These are phyloP conservation scores for Beauveria bassiana DNA, from an alignment of 2,329 filamentous ascomycete genomes.

Conservation along the genomic window DNA sequence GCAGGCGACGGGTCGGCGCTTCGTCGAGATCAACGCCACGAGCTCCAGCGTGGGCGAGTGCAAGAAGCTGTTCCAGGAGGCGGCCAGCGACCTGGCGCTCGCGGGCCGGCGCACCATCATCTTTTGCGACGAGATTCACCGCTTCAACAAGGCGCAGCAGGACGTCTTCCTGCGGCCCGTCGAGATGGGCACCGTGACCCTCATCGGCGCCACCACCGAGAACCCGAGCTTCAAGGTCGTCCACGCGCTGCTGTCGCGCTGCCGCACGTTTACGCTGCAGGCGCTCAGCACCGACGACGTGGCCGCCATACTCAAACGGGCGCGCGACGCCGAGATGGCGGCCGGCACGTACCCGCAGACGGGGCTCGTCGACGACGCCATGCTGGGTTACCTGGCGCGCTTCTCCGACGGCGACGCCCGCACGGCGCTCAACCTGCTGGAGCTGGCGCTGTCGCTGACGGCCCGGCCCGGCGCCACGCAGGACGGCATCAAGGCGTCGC, in stretches of 20 bases:
- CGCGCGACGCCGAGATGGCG: conserved; percentile 50
- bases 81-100: conserved; percentile 67
- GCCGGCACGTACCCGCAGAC: conserved; percentile 32
- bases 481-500: conserved; percentile 67
- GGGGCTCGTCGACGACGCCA: conserved; percentile 64
- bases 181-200: conserved; percentile 79
- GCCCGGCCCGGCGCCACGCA: conserved; percentile 56
- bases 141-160: conserved; percentile 87
- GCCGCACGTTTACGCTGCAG: conserved; percentile 79
- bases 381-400: conserved; percentile 72
- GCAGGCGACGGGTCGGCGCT: conserved; percentile 70
- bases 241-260: conserved; percentile 77
- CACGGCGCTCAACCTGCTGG: conserved; percentile 85
- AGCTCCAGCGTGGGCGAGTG: conserved; percentile 80
- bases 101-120: conserved; percentile 90
- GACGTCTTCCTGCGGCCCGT: conserved; percentile 92
- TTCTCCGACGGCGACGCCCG: conserved; percentile 91
- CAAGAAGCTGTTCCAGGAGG: conserved; percentile 86
- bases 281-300: conserved; percentile 69
- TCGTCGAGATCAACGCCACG: conserved; percentile 94
- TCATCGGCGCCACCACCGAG: conserved; percentile 94
- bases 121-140: conserved; percentile 95
- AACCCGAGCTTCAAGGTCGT: conserved; percentile 94
- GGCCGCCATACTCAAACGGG: conserved; percentile 65
- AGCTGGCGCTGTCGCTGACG: conserved; percentile 71